Percentiles rank a stretch among this genome's conserved stretches.
Conservation (phyloP, 1,284 basidiomycete species). For the Takashimella koratensis region DNA sequence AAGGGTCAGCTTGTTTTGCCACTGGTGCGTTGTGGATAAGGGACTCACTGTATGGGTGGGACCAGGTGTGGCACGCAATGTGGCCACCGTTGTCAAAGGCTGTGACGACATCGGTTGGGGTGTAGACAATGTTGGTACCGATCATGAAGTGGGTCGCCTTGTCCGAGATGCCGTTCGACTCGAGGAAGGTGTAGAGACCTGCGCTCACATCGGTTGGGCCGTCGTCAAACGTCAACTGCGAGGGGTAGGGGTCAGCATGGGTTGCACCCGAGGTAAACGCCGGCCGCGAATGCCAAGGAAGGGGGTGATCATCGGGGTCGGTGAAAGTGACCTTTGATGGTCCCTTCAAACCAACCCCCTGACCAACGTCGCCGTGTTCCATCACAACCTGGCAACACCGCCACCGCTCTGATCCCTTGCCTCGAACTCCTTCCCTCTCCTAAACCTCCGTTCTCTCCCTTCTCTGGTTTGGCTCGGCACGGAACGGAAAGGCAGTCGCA, state of each 20-base stretch:
- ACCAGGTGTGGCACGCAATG: constrained; percentile 54
- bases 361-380: too few relatives aligned
- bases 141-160: constrained; percentile 55
- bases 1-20: too few relatives aligned
- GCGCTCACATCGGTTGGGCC: constrained; percentile 54
- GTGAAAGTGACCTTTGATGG: too few relatives aligned
- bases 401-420: too few relatives aligned
- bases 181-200: constrained; percentile 53
- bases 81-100: constrained; percentile 39
- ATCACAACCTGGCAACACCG: too few relatives aligned
- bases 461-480: background rate
- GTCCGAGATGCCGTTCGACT: constrained; percentile 50
- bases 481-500: background rate
- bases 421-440: too few relatives aligned
- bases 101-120: constrained; percentile 23
- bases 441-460: too few relatives aligned
- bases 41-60: constrained; percentile 47
- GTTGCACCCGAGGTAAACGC: background rate
- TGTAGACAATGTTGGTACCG: constrained; percentile 11
- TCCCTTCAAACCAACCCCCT: too few relatives aligned
- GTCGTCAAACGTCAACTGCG: constrained; percentile 52
- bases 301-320: too few relatives aligned
- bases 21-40: too few relatives aligned
- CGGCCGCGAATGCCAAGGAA: too few relatives aligned
- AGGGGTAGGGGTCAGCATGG: constrained; percentile 3